phyloP scores from a whole-genome alignment of 176 grass and related monocot species.

The Eremochloa ophiuroides region DNA sequence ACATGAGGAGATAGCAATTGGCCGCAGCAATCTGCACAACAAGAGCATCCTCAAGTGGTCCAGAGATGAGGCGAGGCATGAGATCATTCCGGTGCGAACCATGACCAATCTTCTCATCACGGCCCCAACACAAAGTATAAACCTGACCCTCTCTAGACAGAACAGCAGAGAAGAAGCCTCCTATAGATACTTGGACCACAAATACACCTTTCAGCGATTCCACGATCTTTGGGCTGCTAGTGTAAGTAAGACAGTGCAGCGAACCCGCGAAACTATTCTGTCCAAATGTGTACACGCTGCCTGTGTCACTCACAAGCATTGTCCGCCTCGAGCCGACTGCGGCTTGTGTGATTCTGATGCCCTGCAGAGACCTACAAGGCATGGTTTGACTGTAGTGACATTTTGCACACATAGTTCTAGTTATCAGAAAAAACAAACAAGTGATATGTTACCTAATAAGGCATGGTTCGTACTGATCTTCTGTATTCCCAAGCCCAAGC shows the following conservation, averaged over 20 bases:
- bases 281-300: constrained; percentile 52
- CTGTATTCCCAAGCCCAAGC: constrained; percentile 52
- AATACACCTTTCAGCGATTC: constrained; percentile 56
- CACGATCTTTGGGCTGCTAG: constrained; percentile 46
- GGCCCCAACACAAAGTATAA: constrained; percentile 66
- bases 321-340: constrained; percentile 47
- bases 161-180: constrained; percentile 48
- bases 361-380: constrained; percentile 49
- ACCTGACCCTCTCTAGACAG: constrained; percentile 65
- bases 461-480: constrained; percentile 47
- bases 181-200: constrained; percentile 64
- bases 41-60: constrained; percentile 40
- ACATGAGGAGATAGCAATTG: constrained; percentile 66
- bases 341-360: constrained; percentile 64
- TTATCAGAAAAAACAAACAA: constrained; percentile 4
- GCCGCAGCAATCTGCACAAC: constrained; percentile 61
- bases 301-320: constrained; percentile 67
- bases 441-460: constrained; percentile 50
- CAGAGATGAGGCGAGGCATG: constrained; percentile 39
- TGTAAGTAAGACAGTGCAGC: too few species aligned
- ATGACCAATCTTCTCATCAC: constrained; percentile 39
- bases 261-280: constrained; percentile 33
- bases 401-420: neutral
- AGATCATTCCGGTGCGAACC: constrained; percentile 29
- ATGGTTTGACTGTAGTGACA: neutral